Conservation (phyloP, 192 early-diverging fungal species). For the Backusella parvicylindrica region DNA sequence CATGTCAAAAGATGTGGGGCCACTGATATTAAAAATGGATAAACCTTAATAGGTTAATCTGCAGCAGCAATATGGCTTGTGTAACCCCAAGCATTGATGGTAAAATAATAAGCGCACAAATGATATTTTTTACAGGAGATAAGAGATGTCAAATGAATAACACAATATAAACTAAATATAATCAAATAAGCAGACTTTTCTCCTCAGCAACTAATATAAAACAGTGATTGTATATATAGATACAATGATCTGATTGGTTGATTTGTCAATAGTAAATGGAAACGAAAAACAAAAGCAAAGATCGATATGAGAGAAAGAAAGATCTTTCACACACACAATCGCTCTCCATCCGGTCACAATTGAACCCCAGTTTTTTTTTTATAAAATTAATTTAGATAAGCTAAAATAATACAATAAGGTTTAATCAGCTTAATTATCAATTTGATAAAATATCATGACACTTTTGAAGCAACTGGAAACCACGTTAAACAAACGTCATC, state of each 20-base stretch:
- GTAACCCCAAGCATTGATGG: neutral
- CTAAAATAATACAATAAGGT: no score
- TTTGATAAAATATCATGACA: slow-evolving; percentile 12
- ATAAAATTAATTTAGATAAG: neutral
- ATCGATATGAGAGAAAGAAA: neutral
- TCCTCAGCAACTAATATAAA: no score
- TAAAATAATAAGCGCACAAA: neutral
- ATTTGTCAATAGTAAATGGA: neutral
- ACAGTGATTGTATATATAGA: no score
- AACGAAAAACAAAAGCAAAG: neutral
- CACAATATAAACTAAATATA: neutral
- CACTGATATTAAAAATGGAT: neutral
- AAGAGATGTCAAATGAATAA: neutral
- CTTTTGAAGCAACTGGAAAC: slow-evolving; percentile 12
- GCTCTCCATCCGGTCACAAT: neutral
- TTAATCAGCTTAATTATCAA: no score
- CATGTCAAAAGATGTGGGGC: neutral
- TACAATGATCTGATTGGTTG: neutral
- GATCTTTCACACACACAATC: neutral
- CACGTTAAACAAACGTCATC: slow-evolving; percentile 17
- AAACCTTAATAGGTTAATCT: neutral
- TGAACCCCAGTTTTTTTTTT: neutral
- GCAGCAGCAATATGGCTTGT: neutral
- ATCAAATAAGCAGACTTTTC: neutral
- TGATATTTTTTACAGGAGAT: neutral